Conservation (phyloP, 768 basidiomycete species). For the Psilocybe cubensis region DNA sequence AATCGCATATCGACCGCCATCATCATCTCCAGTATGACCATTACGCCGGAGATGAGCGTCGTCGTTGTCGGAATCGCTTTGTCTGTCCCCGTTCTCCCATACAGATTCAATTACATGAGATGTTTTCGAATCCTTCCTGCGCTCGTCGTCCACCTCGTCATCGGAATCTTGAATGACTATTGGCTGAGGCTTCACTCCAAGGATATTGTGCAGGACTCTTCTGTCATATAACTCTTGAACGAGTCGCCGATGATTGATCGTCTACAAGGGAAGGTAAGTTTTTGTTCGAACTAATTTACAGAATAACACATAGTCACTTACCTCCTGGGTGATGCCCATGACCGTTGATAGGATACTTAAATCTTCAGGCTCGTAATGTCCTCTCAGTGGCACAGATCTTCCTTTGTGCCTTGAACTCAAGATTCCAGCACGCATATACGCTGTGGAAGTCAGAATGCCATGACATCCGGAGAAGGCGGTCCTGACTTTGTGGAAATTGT, state of each 20-base stretch:
- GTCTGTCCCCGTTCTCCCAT: slow-evolving; percentile 14
- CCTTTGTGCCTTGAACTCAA: slow-evolving; percentile 59
- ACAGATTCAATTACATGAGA: slow-evolving; percentile 14
- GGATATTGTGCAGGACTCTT: slow-evolving; percentile 57
- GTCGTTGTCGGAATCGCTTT: slow-evolving; percentile 5
- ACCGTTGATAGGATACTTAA: slow-evolving; percentile 81
- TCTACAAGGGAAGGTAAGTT: slow-evolving; percentile 42
- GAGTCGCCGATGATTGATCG: slow-evolving; percentile 71
- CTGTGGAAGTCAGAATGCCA: slow-evolving; percentile 74
- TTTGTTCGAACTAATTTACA: neutral
- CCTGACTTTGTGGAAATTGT: slow-evolving; percentile 79
- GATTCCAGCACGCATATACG: slow-evolving; percentile 67
- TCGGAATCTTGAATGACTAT: neutral
- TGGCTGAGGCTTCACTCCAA: slow-evolving; percentile 44
- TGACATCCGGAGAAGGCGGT: slow-evolving; percentile 83
- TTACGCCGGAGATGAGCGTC: slow-evolving; percentile 2
- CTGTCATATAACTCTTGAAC: slow-evolving; percentile 72
- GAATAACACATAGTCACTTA: slow-evolving; percentile 24
- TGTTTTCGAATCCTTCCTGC: slow-evolving; percentile 3
- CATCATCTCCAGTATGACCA: slow-evolving; percentile 34
- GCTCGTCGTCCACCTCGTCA: neutral
- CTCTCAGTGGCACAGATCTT: slow-evolving; percentile 46
- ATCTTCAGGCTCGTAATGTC: slow-evolving; percentile 54
- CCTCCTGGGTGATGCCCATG: slow-evolving; percentile 85
- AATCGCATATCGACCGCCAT: slow-evolving; percentile 62